Conservation (phyloP, 768 basidiomycete species). For the Termitomyces sp. region DNA sequence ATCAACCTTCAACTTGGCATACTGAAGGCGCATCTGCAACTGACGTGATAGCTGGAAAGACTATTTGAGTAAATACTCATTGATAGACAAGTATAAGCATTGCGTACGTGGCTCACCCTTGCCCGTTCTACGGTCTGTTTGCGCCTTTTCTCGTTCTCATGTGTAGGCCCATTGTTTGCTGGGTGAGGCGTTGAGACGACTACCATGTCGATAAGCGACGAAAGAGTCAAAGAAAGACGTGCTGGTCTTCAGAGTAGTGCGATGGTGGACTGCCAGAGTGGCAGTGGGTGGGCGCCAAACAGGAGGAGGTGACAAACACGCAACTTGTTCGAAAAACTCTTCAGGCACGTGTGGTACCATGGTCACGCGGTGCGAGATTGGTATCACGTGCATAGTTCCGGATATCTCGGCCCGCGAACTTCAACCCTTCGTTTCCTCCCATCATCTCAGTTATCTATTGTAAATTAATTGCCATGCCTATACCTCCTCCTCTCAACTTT, state of each 20-base stretch:
- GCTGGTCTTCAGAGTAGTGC: not conserved
- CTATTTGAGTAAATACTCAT: not conserved
- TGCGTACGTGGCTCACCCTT: slow-evolving; percentile 54
- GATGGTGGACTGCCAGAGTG: not conserved
- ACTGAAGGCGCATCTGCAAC: slow-evolving; percentile 70
- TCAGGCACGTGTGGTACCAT: slow-evolving; percentile 16
- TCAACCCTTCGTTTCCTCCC: not conserved
- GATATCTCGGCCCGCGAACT: slow-evolving; percentile 2
- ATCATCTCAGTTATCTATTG: not conserved
- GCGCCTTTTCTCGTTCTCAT: slow-evolving; percentile 40
- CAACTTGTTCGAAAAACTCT: slow-evolving; percentile 14
- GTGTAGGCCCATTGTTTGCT: slow-evolving; percentile 20
- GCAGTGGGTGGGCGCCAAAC: not conserved
- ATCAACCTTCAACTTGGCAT: slow-evolving; percentile 76
- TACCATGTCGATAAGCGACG: slow-evolving; percentile 26
- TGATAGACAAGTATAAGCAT: not conserved
- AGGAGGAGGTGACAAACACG: slow-evolving; percentile 7
- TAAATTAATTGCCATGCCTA: slow-evolving; percentile 48
- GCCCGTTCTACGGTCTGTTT: slow-evolving; percentile 52
- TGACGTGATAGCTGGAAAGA: slow-evolving; percentile 59
- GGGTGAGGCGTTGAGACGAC: slow-evolving; percentile 25
- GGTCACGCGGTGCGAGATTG: slow-evolving; percentile 16
- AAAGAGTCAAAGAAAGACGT: not conserved
- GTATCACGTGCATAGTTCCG: slow-evolving; percentile 15
- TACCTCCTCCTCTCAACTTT: slow-evolving; percentile 83